Base-by-base conservation (phyloP, 345 rosid species). In the Cardamine resedifolia region DNA sequence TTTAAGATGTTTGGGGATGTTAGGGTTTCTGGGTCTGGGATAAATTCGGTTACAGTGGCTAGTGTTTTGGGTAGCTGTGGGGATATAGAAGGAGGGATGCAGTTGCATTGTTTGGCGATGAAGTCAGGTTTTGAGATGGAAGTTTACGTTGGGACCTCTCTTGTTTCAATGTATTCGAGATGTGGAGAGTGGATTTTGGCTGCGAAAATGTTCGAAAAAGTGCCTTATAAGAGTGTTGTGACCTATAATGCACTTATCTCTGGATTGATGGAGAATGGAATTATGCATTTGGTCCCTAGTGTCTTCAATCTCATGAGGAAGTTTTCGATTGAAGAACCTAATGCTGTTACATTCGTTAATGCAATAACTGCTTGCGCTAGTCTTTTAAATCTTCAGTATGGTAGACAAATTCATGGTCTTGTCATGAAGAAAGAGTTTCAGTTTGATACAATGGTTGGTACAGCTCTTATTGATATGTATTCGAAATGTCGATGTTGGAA, bases 381-480 rank as follows among this genome's bases (percentile, higher is more conserved):
- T 72, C 80, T 84, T 76, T 56, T 38, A 71, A 49, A 79, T 77
- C 69, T 80, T 24, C 83, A 63, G 60, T 81, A 79, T 61, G 90
- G 85, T 31, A 78, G 80, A 64, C 93, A 84, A 69, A 64, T 86
- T 50, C 90, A 88, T 41, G 89, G 86, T 55, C 26, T 77, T 55
- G 49, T 70, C 36, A 66, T 51, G 77, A 88, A 82, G 65, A 78
- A 39, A 7, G 59, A 62, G 23, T 23, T 66, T 79, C 50, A n/a
- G 33, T 56, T 51, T 77, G 87, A 84, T 75, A 45, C 75, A 30
- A 79, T 70, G 81, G 81, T 83, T 1, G 86, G 86, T 39, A 88
- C 87, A 38, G 72, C 85, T 41, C 81, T 88, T 69, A 65, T 88
- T 44, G 90, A 84, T 60, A 84, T 86, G 90, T 88, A 88, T 68